Percentiles rank a stretch among this genome's conserved stretches.
These are phyloP conservation scores for Zalaria obscura DNA, from an alignment of 2,329 filamentous ascomycete species.

Conservation along the genomic window DNA sequence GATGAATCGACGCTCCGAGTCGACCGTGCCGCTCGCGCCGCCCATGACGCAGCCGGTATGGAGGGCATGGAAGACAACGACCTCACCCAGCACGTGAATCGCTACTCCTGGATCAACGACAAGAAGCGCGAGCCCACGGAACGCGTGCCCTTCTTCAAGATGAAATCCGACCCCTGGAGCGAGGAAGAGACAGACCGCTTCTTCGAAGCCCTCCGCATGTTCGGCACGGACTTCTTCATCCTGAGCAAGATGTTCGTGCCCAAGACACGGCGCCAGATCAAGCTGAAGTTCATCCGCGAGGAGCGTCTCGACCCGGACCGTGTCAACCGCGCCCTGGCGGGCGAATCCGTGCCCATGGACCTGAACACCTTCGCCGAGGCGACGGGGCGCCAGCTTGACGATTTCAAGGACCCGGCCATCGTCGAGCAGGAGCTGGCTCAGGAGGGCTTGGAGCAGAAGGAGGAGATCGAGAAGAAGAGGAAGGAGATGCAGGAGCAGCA, in stretches of 20 bases:
- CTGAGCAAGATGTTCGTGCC: constrained; percentile 63
- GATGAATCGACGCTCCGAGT: constrained; percentile 54
- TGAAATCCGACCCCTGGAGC: constrained; percentile 53
- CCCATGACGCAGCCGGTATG: constrained; percentile 33
- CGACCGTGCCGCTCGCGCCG: constrained; percentile 49
- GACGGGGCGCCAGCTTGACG: constrained; percentile 20
- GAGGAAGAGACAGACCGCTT: constrained; percentile 60
- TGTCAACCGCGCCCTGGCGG: constrained; percentile 48
- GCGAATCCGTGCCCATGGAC: constrained; percentile 22
- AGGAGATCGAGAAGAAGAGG: constrained; percentile 18
- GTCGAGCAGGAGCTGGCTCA: constrained; percentile 19
- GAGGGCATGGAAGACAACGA: constrained; percentile 56
- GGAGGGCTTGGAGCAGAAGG: constrained; percentile 15
- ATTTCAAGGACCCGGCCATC: constrained; percentile 22
- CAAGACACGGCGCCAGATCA: constrained; percentile 59
- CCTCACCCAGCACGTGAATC: constrained; percentile 57
- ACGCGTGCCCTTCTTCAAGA: constrained; percentile 24
- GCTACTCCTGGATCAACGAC: constrained; percentile 53
- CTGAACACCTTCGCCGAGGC: constrained; percentile 25
- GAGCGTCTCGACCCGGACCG: constrained; percentile 51
- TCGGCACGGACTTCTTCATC: constrained; percentile 72
- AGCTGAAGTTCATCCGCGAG: constrained; percentile 71
- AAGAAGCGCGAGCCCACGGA: constrained; percentile 33
- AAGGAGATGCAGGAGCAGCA: constrained; percentile 20
- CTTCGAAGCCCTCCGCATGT: constrained; percentile 60